phyloP scores from a whole-genome alignment of 345 rosid genomes.

The Salix viminalis region DNA sequence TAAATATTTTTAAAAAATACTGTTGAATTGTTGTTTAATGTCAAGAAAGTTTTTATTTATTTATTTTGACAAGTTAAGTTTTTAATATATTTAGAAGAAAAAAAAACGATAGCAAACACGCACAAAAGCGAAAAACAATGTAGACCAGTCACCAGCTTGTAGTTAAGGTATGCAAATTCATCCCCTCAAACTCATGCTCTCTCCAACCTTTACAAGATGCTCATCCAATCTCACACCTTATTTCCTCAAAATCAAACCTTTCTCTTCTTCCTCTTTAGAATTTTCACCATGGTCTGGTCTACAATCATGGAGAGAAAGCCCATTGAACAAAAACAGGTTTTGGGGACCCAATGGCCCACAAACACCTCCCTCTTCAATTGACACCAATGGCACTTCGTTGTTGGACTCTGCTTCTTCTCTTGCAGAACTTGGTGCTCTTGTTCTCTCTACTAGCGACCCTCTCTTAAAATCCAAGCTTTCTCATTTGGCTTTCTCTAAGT shows the following conservation, averaged over 20 bases:
- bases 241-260: conserved; percentile 7
- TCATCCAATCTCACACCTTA: conserved; percentile 1
- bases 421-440: conserved; percentile 77
- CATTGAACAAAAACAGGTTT: conserved; percentile 55
- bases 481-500: conserved; percentile 71
- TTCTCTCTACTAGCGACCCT: conserved; percentile 71
- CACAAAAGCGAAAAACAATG: background rate
- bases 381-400: background rate
- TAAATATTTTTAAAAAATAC: no score
- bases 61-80: no score
- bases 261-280: conserved; percentile 29
- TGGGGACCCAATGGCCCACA: conserved; percentile 81
- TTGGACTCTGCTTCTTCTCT: conserved; percentile 62
- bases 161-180: background rate
- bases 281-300: conserved; percentile 63
- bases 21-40: no score
- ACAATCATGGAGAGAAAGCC: conserved; percentile 55
- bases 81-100: no score
- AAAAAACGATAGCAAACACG: no score
- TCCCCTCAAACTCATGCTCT: background rate
- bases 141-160: background rate
- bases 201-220: background rate
- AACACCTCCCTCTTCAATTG: conserved; percentile 1
- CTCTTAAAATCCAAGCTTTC: conserved; percentile 62
- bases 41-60: no score